Percentiles rank a stretch among this genome's conserved stretches.
These are phyloP conservation scores for Nicotiana noctiflora DNA, from an alignment of 257 asterid genomes.

Conservation along the genomic window DNA sequence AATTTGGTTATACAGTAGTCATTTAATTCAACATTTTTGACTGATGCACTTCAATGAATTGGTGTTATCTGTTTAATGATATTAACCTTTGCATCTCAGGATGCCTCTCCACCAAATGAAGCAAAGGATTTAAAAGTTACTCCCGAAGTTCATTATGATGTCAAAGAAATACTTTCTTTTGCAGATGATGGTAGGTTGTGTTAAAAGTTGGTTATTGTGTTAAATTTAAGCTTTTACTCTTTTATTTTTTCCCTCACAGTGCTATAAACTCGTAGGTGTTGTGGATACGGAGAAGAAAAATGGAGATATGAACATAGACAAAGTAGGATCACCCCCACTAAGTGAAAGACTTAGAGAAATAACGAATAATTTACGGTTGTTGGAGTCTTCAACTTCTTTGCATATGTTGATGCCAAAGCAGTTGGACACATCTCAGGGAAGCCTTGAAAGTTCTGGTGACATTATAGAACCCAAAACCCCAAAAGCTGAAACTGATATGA, in stretches of 20 bases:
- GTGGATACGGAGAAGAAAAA: slow-evolving; percentile 23
- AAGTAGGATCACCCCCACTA: slow-evolving; percentile 49
- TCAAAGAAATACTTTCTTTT: background rate
- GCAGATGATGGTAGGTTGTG: slow-evolving; percentile 21
- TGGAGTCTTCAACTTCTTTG: slow-evolving; percentile 51
- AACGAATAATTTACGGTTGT: slow-evolving; percentile 38
- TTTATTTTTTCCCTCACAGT: background rate
- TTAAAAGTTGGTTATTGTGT: background rate
- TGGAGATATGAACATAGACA: slow-evolving; percentile 12
- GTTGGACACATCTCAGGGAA: slow-evolving; percentile 14
- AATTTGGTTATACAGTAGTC: background rate
- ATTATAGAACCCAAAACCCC: slow-evolving; percentile 70
- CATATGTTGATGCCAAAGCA: slow-evolving; percentile 31
- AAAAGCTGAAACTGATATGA: slow-evolving; percentile 14
- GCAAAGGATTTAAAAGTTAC: slow-evolving; percentile 15
- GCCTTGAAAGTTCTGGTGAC: slow-evolving; percentile 23
- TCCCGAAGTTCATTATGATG: slow-evolving; percentile 11
- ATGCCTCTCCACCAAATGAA: slow-evolving; percentile 17
- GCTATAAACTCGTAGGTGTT: slow-evolving; percentile 17
- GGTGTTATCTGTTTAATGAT: background rate
- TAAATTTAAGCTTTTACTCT: background rate
- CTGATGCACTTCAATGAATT: background rate
- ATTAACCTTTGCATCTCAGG: slow-evolving; percentile 27
- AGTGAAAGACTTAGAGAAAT: slow-evolving; percentile 56
- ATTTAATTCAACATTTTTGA: background rate